These are phyloP conservation scores for Pisolithus albus DNA, from an alignment of 768 basidiomycete species.

Conservation along the genomic window DNA sequence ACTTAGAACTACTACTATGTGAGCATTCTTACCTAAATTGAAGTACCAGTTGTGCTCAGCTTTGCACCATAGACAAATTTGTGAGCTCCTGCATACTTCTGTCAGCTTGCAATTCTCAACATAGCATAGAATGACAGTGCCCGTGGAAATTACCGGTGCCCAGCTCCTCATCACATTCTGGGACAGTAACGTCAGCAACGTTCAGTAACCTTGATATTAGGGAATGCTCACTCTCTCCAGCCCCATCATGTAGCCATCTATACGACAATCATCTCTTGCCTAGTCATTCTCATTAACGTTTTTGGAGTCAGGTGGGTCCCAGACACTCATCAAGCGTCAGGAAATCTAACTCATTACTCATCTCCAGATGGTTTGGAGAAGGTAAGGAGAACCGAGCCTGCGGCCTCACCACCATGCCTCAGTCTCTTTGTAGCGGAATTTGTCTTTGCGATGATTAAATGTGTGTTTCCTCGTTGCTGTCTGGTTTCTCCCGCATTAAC, in stretches of 20 bases:
- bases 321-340: neutral
- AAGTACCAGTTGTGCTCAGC: neutral
- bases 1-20: conserved; percentile 49
- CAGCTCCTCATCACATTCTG: conserved; percentile 66
- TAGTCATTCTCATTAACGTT: conserved; percentile 58
- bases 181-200: conserved; percentile 47
- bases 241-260: conserved; percentile 46
- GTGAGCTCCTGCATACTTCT: conserved; percentile 1
- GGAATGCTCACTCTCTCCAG: conserved; percentile 21
- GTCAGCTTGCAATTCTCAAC: neutral
- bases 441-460: conserved; percentile 57
- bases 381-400: conserved; percentile 24
- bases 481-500: neutral
- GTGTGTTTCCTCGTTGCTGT: conserved; percentile 28
- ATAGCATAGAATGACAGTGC: conserved; percentile 46
- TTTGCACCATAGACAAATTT: conserved; percentile 1
- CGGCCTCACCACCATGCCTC: neutral
- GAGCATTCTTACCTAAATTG: conserved; percentile 17
- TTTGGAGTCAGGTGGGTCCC: conserved; percentile 55
- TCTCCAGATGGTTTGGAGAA: conserved; percentile 56
- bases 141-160: conserved; percentile 71
- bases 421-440: conserved; percentile 46
- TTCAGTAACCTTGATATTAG: neutral
- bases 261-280: conserved; percentile 49
- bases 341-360: conserved; percentile 10